A percentile compares a stretch with the other conserved stretches of the same genome.
Conservation (phyloP, 106 monocot genomes). For the Dendrobium chrysotoxum region DNA sequence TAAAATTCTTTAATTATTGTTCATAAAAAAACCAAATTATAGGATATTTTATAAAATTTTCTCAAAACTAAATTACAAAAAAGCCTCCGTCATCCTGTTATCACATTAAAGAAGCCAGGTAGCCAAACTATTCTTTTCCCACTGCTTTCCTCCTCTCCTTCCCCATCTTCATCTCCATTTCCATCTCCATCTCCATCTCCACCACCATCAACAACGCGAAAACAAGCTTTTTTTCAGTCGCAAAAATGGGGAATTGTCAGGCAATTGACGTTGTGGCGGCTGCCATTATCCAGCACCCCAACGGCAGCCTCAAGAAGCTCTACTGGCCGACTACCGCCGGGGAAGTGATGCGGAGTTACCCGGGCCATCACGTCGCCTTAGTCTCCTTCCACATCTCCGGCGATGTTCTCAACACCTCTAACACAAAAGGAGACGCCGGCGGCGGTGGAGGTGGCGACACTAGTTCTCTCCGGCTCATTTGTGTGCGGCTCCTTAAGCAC, state of each 20-base stretch:
- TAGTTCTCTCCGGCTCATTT: conserved; percentile 19
- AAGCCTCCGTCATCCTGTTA: no score
- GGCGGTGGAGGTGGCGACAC: neutral
- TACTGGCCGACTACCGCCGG: conserved; percentile 43
- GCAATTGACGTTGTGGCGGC: conserved; percentile 39
- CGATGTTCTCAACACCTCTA: neutral
- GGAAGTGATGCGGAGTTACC: conserved; percentile 56
- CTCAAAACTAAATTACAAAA: no score
- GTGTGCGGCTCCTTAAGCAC: conserved; percentile 46
- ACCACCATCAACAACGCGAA: no score
- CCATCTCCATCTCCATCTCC: no score
- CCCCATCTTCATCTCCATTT: no score
- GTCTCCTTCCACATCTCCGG: conserved; percentile 25
- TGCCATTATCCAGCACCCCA: conserved; percentile 45
- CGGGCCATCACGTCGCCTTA: conserved; percentile 54
- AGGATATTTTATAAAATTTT: no score
- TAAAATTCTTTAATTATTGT: no score
- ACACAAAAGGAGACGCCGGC: no score
- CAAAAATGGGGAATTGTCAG: conserved; percentile 58
- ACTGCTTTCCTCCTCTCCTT: no score
- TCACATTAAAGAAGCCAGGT: no score
- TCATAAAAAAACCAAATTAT: no score
- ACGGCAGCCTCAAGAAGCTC: conserved; percentile 41
- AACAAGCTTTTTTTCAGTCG: neutral
- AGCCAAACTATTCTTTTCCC: no score